A percentile compares a stretch with the other conserved stretches of the same genome.
phyloP scores from a whole-genome alignment of 345 rosid species.

The Arabidopsis thaliana region DNA sequence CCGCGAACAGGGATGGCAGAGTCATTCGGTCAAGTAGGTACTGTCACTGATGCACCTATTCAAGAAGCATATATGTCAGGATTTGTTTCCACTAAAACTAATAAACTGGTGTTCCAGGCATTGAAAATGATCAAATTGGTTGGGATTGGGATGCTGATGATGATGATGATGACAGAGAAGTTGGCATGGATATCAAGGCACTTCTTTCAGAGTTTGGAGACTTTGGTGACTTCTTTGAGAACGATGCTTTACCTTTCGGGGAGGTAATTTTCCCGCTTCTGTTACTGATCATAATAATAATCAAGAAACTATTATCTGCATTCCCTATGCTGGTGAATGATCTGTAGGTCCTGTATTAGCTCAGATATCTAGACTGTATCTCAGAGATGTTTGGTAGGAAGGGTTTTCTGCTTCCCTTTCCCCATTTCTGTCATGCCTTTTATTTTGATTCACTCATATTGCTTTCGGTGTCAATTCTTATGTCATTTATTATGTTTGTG shows the following conservation, averaged over 20 bases:
- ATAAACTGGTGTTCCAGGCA: slow-evolving; percentile 62
- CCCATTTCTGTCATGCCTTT: slow-evolving; percentile 14
- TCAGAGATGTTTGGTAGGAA: slow-evolving; percentile 27
- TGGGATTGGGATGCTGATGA: slow-evolving; percentile 79
- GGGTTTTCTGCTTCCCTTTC: slow-evolving; percentile 2
- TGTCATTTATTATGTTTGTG: slow-evolving; percentile 46
- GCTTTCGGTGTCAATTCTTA: slow-evolving; percentile 23
- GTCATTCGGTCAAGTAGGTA: slow-evolving; percentile 69
- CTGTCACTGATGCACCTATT: slow-evolving; percentile 50
- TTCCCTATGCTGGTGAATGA: slow-evolving; percentile 30
- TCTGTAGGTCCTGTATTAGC: background rate
- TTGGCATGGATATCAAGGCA: slow-evolving; percentile 89
- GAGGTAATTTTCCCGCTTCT: slow-evolving; percentile 63
- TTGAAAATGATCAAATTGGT: slow-evolving; percentile 72
- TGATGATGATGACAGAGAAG: slow-evolving; percentile 80
- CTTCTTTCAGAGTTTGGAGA: slow-evolving; percentile 99
- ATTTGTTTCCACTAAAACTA: slow-evolving; percentile 63
- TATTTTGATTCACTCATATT: slow-evolving; percentile 1
- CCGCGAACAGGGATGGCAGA: slow-evolving; percentile 71
- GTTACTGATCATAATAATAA: slow-evolving; percentile 12
- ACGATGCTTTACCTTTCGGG: slow-evolving; percentile 92
- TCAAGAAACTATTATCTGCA: background rate
- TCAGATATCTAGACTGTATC: slow-evolving; percentile 20
- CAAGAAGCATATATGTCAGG: slow-evolving; percentile 59
- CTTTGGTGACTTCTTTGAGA: slow-evolving; percentile 96